Conservation (phyloP, 225 moss, liverwort and hornwort genomes). For the Thuidium tamariscinum region DNA sequence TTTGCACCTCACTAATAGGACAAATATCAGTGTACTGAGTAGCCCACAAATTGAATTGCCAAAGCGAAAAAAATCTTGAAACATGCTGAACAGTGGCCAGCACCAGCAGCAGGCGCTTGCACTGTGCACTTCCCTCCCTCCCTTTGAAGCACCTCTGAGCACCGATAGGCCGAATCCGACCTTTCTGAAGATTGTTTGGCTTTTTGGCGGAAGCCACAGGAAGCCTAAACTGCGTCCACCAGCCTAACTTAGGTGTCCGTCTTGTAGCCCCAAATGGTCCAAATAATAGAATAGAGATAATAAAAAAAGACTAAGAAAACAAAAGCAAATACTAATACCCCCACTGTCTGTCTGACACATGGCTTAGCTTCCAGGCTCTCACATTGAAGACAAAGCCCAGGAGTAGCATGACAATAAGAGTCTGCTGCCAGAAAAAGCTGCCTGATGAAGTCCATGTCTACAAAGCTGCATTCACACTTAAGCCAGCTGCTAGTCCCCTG, state of each 20-base stretch:
- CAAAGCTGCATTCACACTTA: neutral
- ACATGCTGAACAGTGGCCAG: neutral
- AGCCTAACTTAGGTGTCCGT: neutral
- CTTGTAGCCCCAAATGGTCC: neutral
- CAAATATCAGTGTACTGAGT: neutral
- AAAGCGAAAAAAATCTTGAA: neutral
- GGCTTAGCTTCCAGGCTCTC: neutral
- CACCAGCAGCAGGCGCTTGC: neutral
- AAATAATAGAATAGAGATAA: neutral
- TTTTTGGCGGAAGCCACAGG: neutral
- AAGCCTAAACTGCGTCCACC: neutral
- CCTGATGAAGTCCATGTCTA: neutral
- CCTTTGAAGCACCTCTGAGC: neutral
- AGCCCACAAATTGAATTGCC: neutral
- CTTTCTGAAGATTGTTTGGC: constrained; percentile 5
- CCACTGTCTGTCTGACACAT: neutral
- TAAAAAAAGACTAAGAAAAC: neutral
- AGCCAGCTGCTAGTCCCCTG: neutral
- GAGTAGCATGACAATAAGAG: neutral
- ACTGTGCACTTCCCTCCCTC: neutral
- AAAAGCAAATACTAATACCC: neutral
- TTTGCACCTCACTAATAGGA: neutral
- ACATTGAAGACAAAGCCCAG: neutral
- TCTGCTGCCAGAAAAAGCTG: neutral
- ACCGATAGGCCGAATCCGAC: neutral